Evolutionary conservation across 768 basidiomycete genomes (phyloP), one percentile per base, ranked within the genome.

Genomic region (Phaffia australis): DNA sequence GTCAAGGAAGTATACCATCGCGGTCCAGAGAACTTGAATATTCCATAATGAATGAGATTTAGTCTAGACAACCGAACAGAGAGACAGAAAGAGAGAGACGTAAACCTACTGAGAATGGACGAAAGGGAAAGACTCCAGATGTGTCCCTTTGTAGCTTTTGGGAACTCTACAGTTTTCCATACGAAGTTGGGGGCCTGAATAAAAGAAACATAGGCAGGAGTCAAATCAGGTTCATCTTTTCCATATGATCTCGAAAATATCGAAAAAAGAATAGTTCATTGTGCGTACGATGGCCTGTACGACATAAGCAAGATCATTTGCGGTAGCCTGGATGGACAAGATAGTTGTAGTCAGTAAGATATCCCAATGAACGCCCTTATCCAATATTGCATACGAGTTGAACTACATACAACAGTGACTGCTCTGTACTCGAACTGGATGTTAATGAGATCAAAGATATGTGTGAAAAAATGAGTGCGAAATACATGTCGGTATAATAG

Each of bases 141-240:
- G 18, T 64, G 63, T 16, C 63, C 63, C 11, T 56, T 56, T 7
- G 6, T 23, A 18, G 63, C 63, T 25, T 46, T 42, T 5, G 64
- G 64, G 50, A 65, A 65, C 16, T 65, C 64, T 21, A 46, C 23
- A 1, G 64, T 65, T 32, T 51, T 58, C 64, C 64, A 65, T 29
- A 60, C 27, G 18, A 50, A 65, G 48, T 65, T 65, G 56, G 64
- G 64, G 6, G 64, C 35, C 35, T 42, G 11, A 42, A 11, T 4
- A 42, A 42, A 5, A 54, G 16, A 54, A 54, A 30, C 35, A 42
- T 42, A 42, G 11, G 11, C 11, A 5, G n/a, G n/a, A n/a, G n/a
- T n/a, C n/a, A n/a, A n/a, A n/a, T n/a, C n/a, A n/a, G n/a, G n/a
- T n/a, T n/a, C n/a, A n/a, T n/a, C n/a, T n/a, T n/a, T n/a, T n/a